Percentiles rank a stretch among this genome's conserved stretches.
These are phyloP conservation scores for Voacanga thouarsii DNA, from an alignment of 257 asterid genomes.

Conservation along the genomic window DNA sequence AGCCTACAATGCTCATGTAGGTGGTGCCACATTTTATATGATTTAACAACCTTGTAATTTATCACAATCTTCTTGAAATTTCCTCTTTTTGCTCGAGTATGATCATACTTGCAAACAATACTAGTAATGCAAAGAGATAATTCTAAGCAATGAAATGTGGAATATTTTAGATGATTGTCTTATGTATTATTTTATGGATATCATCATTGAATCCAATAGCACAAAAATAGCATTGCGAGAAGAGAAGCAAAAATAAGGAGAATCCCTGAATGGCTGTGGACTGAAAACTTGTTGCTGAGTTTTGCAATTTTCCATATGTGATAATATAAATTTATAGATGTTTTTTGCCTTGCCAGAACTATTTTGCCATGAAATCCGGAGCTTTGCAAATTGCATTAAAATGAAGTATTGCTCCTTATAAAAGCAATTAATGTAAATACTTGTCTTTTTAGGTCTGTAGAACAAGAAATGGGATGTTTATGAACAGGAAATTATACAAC, in stretches of 20 bases:
- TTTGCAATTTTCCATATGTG: not conserved
- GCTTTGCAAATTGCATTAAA: no score
- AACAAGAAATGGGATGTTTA: constrained; percentile 3
- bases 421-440: no score
- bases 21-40: not conserved
- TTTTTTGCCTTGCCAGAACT: no score
- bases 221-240: no score
- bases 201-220: no score
- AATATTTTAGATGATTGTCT: not conserved
- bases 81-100: not conserved
- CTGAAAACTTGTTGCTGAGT: no score
- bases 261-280: no score
- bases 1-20: not conserved
- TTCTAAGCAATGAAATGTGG: not conserved
- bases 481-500: not conserved
- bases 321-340: not conserved
- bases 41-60: not conserved
- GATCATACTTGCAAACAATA: not conserved
- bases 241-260: no score
- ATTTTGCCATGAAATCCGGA: no score
- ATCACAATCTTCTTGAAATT: not conserved
- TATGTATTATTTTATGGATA: no score
- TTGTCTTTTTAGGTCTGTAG: not conserved
- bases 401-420: no score
- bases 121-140: not conserved